phyloP scores from a whole-genome alignment of 148 eudicot species.

The Camellia lanceoleosa region DNA sequence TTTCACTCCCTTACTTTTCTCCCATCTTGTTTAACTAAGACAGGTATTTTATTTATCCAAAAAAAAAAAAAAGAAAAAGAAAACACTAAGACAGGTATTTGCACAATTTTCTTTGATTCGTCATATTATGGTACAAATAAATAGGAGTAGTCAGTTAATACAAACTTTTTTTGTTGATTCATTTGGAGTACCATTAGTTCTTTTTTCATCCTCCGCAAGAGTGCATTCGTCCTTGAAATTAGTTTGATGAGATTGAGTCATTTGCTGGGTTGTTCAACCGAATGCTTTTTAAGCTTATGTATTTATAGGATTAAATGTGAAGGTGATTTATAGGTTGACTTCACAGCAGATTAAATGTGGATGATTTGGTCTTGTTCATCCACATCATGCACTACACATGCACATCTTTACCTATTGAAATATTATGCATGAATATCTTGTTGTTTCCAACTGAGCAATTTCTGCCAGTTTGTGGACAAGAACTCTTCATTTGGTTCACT shows the following conservation, averaged over 20 bases:
- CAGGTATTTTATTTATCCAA: too few relatives aligned
- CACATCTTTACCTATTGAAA: not conserved
- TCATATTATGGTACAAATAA: not conserved
- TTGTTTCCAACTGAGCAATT: not conserved
- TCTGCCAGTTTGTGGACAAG: not conserved
- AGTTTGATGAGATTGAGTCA: too few relatives aligned
- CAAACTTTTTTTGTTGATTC: not conserved
- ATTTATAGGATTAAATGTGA: not conserved
- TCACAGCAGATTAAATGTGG: too few relatives aligned
- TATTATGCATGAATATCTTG: not conserved
- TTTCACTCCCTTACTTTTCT: not conserved
- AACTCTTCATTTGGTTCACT: constrained; percentile 1
- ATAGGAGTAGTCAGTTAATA: not conserved
- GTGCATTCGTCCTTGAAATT: not conserved
- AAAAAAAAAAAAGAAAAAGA: too few relatives aligned
- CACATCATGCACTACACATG: not conserved
- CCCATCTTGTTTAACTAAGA: not conserved
- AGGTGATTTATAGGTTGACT: not conserved
- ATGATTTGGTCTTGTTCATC: not conserved
- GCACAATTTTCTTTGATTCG: not conserved
- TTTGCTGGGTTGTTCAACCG: too few relatives aligned
- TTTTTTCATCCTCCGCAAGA: not conserved
- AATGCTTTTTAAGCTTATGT: not conserved
- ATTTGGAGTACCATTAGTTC: not conserved
- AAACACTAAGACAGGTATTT: not conserved